Percentiles rank a stretch among this genome's conserved stretches.
Conservation (phyloP, 2,329 filamentous ascomycete genomes). For the Sporothrix schenckii region DNA sequence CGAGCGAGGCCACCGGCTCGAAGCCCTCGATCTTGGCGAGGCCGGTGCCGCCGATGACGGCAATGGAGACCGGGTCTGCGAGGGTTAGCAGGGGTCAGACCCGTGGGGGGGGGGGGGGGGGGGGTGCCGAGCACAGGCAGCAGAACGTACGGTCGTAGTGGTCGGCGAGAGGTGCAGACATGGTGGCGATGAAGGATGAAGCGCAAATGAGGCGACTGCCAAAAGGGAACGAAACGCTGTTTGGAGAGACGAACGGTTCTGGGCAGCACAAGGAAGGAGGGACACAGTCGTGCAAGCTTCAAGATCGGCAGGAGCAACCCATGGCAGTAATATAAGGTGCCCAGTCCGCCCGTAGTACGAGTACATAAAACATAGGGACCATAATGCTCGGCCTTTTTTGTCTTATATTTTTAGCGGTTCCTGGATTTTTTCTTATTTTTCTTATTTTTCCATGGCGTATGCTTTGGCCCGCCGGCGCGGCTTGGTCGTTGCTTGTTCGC, state of each 20-base stretch:
- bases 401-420: not conserved
- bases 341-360: constrained; percentile 1
- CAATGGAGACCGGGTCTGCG: constrained; percentile 55
- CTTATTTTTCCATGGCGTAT: constrained; percentile 4
- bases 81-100: not conserved
- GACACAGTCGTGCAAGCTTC: not conserved
- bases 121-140: too few species aligned
- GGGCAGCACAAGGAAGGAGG: not conserved
- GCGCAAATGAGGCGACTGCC: not conserved
- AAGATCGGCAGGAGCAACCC: constrained; percentile 16
- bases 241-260: not conserved
- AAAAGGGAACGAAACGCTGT: not conserved
- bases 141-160: constrained; percentile 35
- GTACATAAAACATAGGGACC: constrained; percentile 1
- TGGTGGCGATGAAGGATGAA: not conserved
- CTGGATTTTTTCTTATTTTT: not conserved
- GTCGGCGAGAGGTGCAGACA: constrained; percentile 34
- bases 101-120: not conserved
- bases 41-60: constrained; percentile 90
- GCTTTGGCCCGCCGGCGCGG: not conserved
- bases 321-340: constrained; percentile 7
- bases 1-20: constrained; percentile 77
- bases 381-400: not conserved
- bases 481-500: not conserved
- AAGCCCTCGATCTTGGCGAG: constrained; percentile 86